Evolutionary conservation across 768 basidiomycete species (phyloP).

Genomic region (Suillus variegatus): DNA sequence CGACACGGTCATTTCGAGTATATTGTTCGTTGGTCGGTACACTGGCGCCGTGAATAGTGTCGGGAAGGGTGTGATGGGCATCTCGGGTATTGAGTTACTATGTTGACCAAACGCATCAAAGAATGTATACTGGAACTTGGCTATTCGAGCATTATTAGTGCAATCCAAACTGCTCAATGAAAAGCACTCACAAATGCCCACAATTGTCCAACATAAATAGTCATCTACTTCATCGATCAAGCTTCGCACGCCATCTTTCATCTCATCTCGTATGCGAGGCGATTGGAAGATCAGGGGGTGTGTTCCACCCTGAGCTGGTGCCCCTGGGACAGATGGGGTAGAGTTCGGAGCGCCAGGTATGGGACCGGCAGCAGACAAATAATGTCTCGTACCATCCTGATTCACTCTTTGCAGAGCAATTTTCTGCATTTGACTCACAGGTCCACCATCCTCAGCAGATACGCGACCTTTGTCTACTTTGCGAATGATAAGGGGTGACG

Average conservation of each 20-base stretch:
- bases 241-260: conserved; percentile 72
- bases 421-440: conserved; percentile 96
- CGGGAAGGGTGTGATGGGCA: conserved; percentile 89
- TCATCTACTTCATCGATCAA: conserved; percentile 92
- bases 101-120: conserved; percentile 82
- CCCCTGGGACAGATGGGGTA: conserved; percentile 71
- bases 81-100: conserved; percentile 71
- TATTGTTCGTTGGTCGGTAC: conserved; percentile 70
- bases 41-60: conserved; percentile 79
- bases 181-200: conserved; percentile 79
- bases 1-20: conserved; percentile 81
- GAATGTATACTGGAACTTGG: conserved; percentile 94
- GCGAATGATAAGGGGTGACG: conserved; percentile 83
- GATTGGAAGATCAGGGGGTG: conserved; percentile 80
- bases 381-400: conserved; percentile 81
- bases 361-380: conserved; percentile 86
- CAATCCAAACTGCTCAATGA: conserved; percentile 9
- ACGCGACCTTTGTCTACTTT: conserved; percentile 92
- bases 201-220: conserved; percentile 94
- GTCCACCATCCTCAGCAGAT: conserved; percentile 85
- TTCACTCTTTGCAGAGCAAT: conserved; percentile 87
- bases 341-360: conserved; percentile 74
- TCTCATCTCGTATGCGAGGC: conserved; percentile 79
- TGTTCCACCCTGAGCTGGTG: conserved; percentile 74
- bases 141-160: conserved; percentile 40